Evolutionary conservation across 805 yeast species (phyloP), one percentile per base, ranked within the genome.

Genomic region (Pichia cephalocereana): DNA sequence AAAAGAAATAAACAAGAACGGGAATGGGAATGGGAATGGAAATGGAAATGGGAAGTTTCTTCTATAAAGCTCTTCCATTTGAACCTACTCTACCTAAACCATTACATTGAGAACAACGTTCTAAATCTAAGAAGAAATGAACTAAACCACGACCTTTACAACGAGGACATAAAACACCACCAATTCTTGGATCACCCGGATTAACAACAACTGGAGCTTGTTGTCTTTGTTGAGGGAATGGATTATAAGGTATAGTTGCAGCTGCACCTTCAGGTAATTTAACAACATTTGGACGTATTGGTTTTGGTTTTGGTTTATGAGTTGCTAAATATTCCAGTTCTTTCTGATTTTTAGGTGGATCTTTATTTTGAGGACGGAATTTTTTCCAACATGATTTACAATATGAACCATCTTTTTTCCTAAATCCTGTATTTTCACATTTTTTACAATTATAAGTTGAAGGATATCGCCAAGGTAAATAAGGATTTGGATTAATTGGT

Each of bases 121-220:
- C 83, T 39, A 76, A 73, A 57, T 82, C 86, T 10, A 84, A 57
- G 32, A 85, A 67, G 56, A 79, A 76, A 28, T 67, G 65, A 2
- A 74, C 69, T 47, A 71, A 55, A 1, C 95, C 93, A 1, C 73
- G 51, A 1, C 93, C 93, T 47, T 82, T 59, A 57, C 95, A 87
- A 45, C 78, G 68, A 0, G 86, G 87, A 66, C 96, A 87, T 3
- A 82, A 54, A 0, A 71, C 62, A 0, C 96, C 95, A 1, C 96
- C 95, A 52, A 76, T 61, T 32, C 80, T 57, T 1, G 93, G 91
- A 57, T 86, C 95, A 2, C 95, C 95, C 0, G 95, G 93, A 19
- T 58, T 60, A 1, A 85, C 83, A 15, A 76, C 65, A 18, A 73
- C 45, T 1, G 79, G 72, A 12, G 14, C 23, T 18, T 17, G 23